These are phyloP conservation scores for Aspergillus pseudotamarii DNA, from an alignment of 2,329 filamentous ascomycete genomes.

Conservation along the genomic window DNA sequence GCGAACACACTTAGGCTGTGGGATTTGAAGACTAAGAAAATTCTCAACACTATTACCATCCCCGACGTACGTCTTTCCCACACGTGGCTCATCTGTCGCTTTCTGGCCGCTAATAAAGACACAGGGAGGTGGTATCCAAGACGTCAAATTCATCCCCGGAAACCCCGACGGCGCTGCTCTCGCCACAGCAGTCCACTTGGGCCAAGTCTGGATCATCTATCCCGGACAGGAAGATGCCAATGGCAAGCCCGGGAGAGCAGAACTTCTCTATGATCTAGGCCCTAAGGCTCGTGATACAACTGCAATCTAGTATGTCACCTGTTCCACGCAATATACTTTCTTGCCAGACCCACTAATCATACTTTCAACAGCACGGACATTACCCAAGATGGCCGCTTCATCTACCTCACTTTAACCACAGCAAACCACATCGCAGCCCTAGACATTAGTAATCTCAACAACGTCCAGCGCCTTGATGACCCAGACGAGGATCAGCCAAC, in stretches of 20 bases:
- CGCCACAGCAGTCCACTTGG: slow-evolving; percentile 62
- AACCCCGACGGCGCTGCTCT: slow-evolving; percentile 61
- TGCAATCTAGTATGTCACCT: background rate
- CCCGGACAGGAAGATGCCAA: slow-evolving; percentile 59
- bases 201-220: slow-evolving; percentile 68
- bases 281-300: background rate
- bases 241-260: slow-evolving; percentile 60
- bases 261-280: slow-evolving; percentile 47
- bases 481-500: slow-evolving; percentile 62
- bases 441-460: slow-evolving; percentile 63
- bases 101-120: background rate
- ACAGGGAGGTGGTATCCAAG: background rate
- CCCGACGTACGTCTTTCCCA: background rate
- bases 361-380: slow-evolving; percentile 56
- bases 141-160: slow-evolving; percentile 67
- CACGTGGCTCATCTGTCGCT: background rate
- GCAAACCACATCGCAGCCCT: slow-evolving; percentile 65
- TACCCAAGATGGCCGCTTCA: slow-evolving; percentile 58
- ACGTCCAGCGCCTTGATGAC: slow-evolving; percentile 64
- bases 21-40: slow-evolving; percentile 48
- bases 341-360: background rate
- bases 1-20: slow-evolving; percentile 64
- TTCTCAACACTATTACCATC: background rate
- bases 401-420: slow-evolving; percentile 63
- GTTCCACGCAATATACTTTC: background rate